Evolutionary conservation across 140 eudicot genomes (phyloP).

Genomic region (Oenanthe javanica): DNA sequence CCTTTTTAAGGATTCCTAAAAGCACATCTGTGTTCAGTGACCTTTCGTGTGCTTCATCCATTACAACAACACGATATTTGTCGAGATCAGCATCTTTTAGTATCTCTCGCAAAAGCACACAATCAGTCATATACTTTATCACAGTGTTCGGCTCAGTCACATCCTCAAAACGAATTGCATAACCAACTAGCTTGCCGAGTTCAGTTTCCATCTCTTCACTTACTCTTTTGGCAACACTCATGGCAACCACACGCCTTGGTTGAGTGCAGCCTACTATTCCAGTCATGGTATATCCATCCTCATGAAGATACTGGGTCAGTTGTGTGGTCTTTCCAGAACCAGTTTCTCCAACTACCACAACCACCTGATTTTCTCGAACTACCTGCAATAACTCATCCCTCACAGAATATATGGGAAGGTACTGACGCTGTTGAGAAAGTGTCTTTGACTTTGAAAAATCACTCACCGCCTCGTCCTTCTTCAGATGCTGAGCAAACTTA

Average conservation of each 20-base stretch:
- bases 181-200: conserved; percentile 77
- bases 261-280: conserved; percentile 94
- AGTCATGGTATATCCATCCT: conserved; percentile 65
- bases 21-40: conserved; percentile 85
- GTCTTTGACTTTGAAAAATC: conserved; percentile 87
- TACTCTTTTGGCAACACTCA: conserved; percentile 97
- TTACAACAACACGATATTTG: conserved; percentile 79
- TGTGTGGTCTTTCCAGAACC: conserved; percentile 99
- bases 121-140: conserved; percentile 98
- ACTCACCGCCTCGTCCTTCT: conserved; percentile 82
- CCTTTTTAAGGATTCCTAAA: conserved; percentile 88
- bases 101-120: conserved; percentile 89
- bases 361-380: conserved; percentile 91
- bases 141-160: conserved; percentile 81
- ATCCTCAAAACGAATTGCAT: conserved; percentile 96
- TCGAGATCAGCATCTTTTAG: conserved; percentile 93
- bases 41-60: conserved; percentile 99
- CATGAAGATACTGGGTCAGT: conserved; percentile 85
- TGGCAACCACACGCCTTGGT: conserved; percentile 98
- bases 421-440: conserved; percentile 78
- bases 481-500: conserved; percentile 73
- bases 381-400: conserved; percentile 92
- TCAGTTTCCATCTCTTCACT: conserved; percentile 98
- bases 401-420: conserved; percentile 87
- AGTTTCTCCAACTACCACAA: conserved; percentile 95